These are phyloP conservation scores for Raphanus raphanistrum DNA, from an alignment of 345 rosid genomes.

Conservation along the genomic window DNA sequence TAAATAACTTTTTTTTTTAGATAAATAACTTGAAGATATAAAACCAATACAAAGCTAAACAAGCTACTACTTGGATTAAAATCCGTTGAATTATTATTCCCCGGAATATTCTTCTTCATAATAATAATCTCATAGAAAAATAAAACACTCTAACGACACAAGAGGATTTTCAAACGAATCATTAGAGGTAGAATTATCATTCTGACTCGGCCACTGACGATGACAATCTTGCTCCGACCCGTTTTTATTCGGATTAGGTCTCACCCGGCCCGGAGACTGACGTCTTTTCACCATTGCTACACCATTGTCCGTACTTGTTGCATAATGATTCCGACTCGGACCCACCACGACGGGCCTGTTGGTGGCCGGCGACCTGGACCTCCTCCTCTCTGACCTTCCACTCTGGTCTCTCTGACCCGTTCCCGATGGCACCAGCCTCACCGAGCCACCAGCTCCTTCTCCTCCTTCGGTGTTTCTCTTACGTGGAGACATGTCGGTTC, in stretches of 20 bases:
- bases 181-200: slow-evolving; percentile 20
- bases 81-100: slow-evolving; percentile 4
- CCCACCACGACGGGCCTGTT: slow-evolving; percentile 49
- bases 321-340: not conserved
- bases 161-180: slow-evolving; percentile 83
- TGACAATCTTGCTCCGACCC: slow-evolving; percentile 25
- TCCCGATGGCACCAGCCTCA: slow-evolving; percentile 41
- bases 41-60: not conserved
- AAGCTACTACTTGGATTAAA: not conserved
- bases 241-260: slow-evolving; percentile 36
- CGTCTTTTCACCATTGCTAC: slow-evolving; percentile 49
- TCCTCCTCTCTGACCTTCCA: slow-evolving; percentile 59
- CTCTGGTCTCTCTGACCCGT: slow-evolving; percentile 49
- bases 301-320: slow-evolving; percentile 26
- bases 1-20: not conserved
- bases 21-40: not conserved
- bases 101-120: slow-evolving; percentile 9
- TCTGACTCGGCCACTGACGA: slow-evolving; percentile 4
- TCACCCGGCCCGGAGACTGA: slow-evolving; percentile 68
- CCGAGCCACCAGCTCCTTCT: slow-evolving; percentile 27
- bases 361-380: slow-evolving; percentile 67
- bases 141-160: slow-evolving; percentile 85
- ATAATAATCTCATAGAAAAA: slow-evolving; percentile 52
- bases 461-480: slow-evolving; percentile 37
- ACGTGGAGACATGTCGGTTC: slow-evolving; percentile 57